Evolutionary conservation across 495 filamentous ascomycete genomes (phyloP).

Genomic region (Podospora fimiseda): DNA sequence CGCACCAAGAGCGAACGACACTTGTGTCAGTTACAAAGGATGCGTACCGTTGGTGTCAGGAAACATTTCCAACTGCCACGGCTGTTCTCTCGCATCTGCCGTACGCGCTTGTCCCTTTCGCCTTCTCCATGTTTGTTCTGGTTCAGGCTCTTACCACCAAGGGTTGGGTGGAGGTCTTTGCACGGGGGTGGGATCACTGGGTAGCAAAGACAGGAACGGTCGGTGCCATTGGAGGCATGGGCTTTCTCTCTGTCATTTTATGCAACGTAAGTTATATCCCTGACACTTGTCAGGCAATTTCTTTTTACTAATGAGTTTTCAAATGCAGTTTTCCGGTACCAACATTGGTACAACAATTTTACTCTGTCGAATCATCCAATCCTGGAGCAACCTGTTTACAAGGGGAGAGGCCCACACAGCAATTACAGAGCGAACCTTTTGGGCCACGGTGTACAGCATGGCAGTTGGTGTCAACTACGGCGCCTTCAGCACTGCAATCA

Average conservation of each 20-base stretch:
- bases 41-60: constrained; percentile 48
- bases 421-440: constrained; percentile 54
- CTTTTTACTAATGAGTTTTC: background rate
- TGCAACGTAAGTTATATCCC: constrained; percentile 52
- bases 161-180: constrained; percentile 62
- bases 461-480: constrained; percentile 63
- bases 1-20: constrained; percentile 23
- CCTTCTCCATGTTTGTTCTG: constrained; percentile 61
- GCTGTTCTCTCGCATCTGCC: constrained; percentile 55
- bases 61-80: constrained; percentile 60
- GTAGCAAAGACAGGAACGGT: constrained; percentile 57
- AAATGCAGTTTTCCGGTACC: constrained; percentile 56
- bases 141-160: constrained; percentile 61
- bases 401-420: constrained; percentile 23
- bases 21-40: constrained; percentile 42
- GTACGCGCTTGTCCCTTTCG: constrained; percentile 57
- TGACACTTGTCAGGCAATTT: no score
- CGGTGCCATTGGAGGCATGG: constrained; percentile 61
- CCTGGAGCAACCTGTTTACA: constrained; percentile 52
- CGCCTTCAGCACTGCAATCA: constrained; percentile 61
- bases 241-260: constrained; percentile 57
- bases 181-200: constrained; percentile 62
- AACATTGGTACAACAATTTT: constrained; percentile 67
- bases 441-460: constrained; percentile 63
- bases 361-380: constrained; percentile 57